Conservation (phyloP, 805 yeast species). For the Candida loeiensis region DNA sequence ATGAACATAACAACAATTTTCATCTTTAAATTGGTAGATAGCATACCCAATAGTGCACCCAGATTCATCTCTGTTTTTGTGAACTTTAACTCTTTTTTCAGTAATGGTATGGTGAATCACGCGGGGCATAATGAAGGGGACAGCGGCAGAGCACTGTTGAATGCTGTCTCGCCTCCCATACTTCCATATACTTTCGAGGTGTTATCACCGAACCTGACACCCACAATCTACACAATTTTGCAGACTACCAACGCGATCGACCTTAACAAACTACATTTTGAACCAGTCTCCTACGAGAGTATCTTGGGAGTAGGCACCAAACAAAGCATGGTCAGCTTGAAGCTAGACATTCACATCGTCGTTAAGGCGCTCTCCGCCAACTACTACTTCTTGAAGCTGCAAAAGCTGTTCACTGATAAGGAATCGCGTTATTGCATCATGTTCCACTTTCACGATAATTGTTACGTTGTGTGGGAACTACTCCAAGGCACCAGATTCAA, state of each 20-base stretch:
- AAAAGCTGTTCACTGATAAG: conserved; percentile 13
- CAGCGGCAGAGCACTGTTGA: neutral
- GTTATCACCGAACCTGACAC: conserved; percentile 7
- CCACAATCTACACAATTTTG: conserved; percentile 14
- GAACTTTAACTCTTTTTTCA: neutral
- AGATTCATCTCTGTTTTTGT: neutral
- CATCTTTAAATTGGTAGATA: no score
- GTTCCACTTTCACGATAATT: conserved; percentile 11
- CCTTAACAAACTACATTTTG: neutral
- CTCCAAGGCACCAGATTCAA: conserved; percentile 9
- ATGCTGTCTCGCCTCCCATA: conserved; percentile 5
- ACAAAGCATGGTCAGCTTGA: conserved; percentile 5
- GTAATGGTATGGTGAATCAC: neutral
- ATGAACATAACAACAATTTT: no score
- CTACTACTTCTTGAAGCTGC: conserved; percentile 15
- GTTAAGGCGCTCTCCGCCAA: conserved; percentile 9
- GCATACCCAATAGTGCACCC: no score
- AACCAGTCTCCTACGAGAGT: conserved; percentile 1
- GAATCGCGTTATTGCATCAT: conserved; percentile 14
- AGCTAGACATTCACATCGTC: conserved; percentile 7
- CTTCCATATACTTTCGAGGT: conserved; percentile 19
- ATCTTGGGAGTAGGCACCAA: conserved; percentile 1
- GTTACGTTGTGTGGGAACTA: conserved; percentile 14
- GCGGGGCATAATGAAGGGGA: neutral
- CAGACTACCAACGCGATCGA: conserved; percentile 10